Base-by-base conservation (phyloP, 2,329 filamentous ascomycete species). In the Aspergillus sp. region DNA sequence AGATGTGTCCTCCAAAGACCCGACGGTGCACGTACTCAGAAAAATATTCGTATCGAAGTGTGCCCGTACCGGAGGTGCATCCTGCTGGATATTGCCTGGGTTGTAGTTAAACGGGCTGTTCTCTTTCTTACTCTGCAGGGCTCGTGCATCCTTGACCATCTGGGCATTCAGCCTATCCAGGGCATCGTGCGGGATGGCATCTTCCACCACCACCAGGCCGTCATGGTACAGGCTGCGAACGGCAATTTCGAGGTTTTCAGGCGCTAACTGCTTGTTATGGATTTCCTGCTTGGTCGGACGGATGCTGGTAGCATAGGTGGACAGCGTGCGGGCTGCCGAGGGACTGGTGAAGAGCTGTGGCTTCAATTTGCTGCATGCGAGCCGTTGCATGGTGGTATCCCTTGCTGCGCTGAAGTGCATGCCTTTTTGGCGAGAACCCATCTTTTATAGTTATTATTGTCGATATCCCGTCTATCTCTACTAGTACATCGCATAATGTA, bases 21-120 rank as follows among this genome's bases (percentile, higher is more conserved):
- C 1, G 9, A 40, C 6, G 0, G 7, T 19, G 29, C 1, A 52
- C 67, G 43, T 61, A 80, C 78, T 83, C 7, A 75, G 59, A 47
- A 81, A 80, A 28, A 82, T 75, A 3, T 65, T 65, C 1, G 69
- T 61, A 12, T 69, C 64, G 45, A 80, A 79, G 51, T 70, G 74
- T 39, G 76, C 61, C 0, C 65, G 61, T 0, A 74, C 71, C 2
- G 77, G 71, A 2, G 53, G 78, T 0, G 80, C 69, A 52, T 82
- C 79, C 57, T 83, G 80, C 51, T 83, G 79, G 32, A 82, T 67
- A 51, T 82, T 83, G 1, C 57, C 53, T 0, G 48, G 73, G 55
- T 82, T 82, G 57, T 82, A 82, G 53, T 83, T 83, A 67, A 75
- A 83, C 0, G 77, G 78, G 0, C 74, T 73, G 10, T 78, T 69